Percentiles rank a stretch among this genome's conserved stretches.
Conservation (phyloP, 148 eudicot species). For the Persicaria tinctoria region DNA sequence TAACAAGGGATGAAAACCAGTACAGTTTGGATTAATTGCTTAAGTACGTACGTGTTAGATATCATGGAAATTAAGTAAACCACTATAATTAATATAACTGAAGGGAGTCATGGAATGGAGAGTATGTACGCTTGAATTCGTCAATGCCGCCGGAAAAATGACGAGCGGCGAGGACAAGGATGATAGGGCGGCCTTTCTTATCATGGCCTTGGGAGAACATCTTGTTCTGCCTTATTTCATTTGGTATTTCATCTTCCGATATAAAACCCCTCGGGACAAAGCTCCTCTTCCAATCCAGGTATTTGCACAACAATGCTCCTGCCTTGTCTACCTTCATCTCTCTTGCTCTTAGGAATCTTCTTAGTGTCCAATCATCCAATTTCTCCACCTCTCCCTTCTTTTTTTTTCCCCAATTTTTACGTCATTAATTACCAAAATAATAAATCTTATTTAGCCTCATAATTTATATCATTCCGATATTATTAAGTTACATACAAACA, state of each 20-base stretch:
- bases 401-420: background rate
- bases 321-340: conserved; percentile 69
- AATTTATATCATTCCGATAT: too few species aligned
- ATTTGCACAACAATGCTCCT: conserved; percentile 42
- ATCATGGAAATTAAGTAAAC: too few species aligned
- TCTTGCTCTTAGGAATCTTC: conserved; percentile 82
- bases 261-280: conserved; percentile 56
- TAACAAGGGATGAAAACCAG: background rate
- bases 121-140: conserved; percentile 63
- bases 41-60: too few species aligned
- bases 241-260: conserved; percentile 43
- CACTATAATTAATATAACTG: too few species aligned
- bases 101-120: too few species aligned
- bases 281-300: conserved; percentile 50
- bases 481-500: too few species aligned
- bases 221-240: conserved; percentile 57
- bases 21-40: too few species aligned
- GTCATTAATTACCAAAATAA: too few species aligned
- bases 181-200: conserved; percentile 53
- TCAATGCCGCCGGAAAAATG: conserved; percentile 73
- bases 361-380: conserved; percentile 41
- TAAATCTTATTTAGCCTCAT: too few species aligned
- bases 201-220: conserved; percentile 60
- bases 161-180: conserved; percentile 35
- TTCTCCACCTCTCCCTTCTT: conserved; percentile 11